Evolutionary conservation across 73 alveolate species (phyloP), one percentile per base, ranked within the genome.

Genomic region (Blepharisma stoltei): DNA sequence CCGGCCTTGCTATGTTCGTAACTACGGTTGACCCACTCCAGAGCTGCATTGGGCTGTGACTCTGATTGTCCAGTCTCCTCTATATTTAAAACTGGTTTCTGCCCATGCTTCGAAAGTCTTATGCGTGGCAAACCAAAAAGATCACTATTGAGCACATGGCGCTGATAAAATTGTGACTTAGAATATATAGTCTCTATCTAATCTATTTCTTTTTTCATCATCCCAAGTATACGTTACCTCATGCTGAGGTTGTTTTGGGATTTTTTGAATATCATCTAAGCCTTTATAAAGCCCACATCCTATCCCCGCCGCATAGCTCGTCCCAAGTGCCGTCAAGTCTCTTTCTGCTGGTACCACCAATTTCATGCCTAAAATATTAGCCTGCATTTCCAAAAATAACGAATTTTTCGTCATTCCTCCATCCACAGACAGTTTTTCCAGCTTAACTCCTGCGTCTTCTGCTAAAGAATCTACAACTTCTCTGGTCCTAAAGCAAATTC

Each of bases 331-430:
- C 6, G 87, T 79, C 37, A 77, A 32, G 14, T 79, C 87, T 20
- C 14, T 18, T 25, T 25, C 54, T 18, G 9, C 25, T 5, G 87
- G 87, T 43, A 49, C 21, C 0, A 44, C 54, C 23, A 79, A 14
- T 7, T 38, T 18, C 7, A 45, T 73, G 5, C 47, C 54, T 27
- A 21, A 52, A 41, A 73, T 6, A 9, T 73, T 73, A 5, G 80
- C 86, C 53, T 88, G 82, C 11, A 60, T 9, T 43, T 88, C 70
- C 76, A 88, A 54, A 6, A 88, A 55, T 25, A 75, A 55, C 37
- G 66, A 54, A 65, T 87, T 89, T 46, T 81, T 78, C 21, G 90
- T 78, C 86, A 76, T 78, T 60, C 95, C 92, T 37, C 90, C 95
- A 81, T 81, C 90, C 18, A 84, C 92, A 76, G 47, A 21, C 81